These are phyloP conservation scores for Starmerella sp. DNA, from an alignment of 805 yeast species.

Conservation along the genomic window DNA sequence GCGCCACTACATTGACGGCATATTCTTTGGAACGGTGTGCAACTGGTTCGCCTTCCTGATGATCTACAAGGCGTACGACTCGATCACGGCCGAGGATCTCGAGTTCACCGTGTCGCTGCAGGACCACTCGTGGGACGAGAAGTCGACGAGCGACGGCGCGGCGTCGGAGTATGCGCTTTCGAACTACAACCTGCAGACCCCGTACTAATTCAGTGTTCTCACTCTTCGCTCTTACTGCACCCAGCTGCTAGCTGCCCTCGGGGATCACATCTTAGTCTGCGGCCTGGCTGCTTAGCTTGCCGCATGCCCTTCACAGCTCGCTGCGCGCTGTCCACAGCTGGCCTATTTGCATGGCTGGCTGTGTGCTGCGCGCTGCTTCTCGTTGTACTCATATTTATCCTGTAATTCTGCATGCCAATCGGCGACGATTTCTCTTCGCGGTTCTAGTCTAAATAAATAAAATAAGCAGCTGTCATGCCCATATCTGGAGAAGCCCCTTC, in stretches of 20 bases:
- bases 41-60: conserved; percentile 80
- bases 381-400: not conserved
- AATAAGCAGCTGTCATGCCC: conserved; percentile 13
- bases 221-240: not conserved
- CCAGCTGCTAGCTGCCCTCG: too few relatives aligned
- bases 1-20: conserved; percentile 82
- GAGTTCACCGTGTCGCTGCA: conserved; percentile 68
- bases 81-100: conserved; percentile 86
- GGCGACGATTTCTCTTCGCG: not conserved
- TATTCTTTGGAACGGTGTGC: conserved; percentile 72
- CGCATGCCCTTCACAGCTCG: too few relatives aligned
- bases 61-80: conserved; percentile 95
- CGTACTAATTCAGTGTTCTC: not conserved
- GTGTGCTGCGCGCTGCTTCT: not conserved
- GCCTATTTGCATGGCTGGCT: not conserved
- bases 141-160: conserved; percentile 25
- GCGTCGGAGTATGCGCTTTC: conserved; percentile 29
- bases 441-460: not conserved
- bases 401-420: not conserved
- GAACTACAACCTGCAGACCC: conserved; percentile 25
- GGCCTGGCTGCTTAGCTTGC: too few relatives aligned
- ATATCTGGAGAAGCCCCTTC: conserved; percentile 6
- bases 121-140: conserved; percentile 34
- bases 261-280: too few relatives aligned
- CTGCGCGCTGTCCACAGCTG: too few relatives aligned